phyloP scores from a whole-genome alignment of 306 rosid species.

The Vigna hirtella region DNA sequence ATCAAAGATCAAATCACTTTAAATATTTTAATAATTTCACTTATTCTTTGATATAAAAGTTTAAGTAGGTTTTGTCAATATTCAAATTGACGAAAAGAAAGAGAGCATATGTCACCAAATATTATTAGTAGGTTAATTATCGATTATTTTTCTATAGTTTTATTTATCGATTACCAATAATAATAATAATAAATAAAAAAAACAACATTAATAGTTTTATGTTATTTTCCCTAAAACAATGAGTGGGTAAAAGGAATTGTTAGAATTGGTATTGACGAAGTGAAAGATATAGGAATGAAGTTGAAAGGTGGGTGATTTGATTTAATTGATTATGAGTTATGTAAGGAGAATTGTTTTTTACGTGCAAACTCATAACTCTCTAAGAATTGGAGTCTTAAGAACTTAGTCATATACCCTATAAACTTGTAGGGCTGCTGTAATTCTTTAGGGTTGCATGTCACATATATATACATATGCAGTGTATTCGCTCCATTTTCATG shows the following conservation, averaged over 20 bases:
- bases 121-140: too few species aligned
- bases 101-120: too few species aligned
- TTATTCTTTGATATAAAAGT: too few species aligned
- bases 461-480: slow-evolving; percentile 11
- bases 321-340: neutral
- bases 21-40: too few species aligned
- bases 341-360: neutral
- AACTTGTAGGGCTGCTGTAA: slow-evolving; percentile 29
- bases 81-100: too few species aligned
- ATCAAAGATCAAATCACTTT: too few species aligned
- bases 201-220: too few species aligned
- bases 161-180: too few species aligned
- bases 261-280: neutral
- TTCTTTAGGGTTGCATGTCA: slow-evolving; percentile 7
- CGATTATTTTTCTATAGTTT: too few species aligned
- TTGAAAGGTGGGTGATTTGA: slow-evolving; percentile 3
- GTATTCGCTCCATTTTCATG: slow-evolving; percentile 19
- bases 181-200: neutral
- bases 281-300: neutral
- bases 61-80: too few species aligned
- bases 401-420: slow-evolving; percentile 24
- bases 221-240: neutral
- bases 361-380: slow-evolving; percentile 27
- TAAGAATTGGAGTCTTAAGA: slow-evolving; percentile 4
- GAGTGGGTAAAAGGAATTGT: neutral